These are phyloP conservation scores for Salix koriyanagi DNA, from an alignment of 345 rosid species.

Conservation along the genomic window DNA sequence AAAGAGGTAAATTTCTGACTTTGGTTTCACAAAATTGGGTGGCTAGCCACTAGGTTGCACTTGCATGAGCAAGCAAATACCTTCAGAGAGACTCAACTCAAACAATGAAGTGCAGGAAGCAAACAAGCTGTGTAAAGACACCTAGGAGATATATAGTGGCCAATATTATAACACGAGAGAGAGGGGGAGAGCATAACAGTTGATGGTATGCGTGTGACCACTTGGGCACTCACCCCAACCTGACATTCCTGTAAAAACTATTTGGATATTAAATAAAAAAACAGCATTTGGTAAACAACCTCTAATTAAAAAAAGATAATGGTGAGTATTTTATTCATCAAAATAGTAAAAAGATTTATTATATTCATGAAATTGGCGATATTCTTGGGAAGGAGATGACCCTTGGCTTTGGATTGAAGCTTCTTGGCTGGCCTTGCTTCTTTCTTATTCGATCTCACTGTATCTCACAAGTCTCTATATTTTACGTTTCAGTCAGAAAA, in stretches of 20 bases:
- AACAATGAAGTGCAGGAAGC: slow-evolving; percentile 1
- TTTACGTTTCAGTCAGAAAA: neutral
- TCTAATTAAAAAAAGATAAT: neutral
- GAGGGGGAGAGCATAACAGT: slow-evolving; percentile 1
- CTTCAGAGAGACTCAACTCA: neutral
- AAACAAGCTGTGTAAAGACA: slow-evolving; percentile 9
- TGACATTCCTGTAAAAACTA: slow-evolving; percentile 8
- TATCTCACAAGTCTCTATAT: neutral
- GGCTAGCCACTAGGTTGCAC: neutral
- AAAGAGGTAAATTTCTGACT: slow-evolving; percentile 8
- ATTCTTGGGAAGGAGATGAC: neutral
- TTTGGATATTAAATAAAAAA: neutral
- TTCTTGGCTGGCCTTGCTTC: slow-evolving; percentile 1
- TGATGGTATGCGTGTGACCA: slow-evolving; percentile 10
- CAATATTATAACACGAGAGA: neutral
- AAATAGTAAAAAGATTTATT: neutral
- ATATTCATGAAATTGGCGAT: neutral
- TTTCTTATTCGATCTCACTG: neutral
- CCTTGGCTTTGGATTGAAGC: slow-evolving; percentile 3
- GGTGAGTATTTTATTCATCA: too few species aligned
- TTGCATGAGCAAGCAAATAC: neutral
- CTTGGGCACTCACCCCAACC: neutral
- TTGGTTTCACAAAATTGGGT: slow-evolving; percentile 5
- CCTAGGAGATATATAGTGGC: neutral
- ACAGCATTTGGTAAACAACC: neutral